Percentiles rank a stretch among this genome's conserved stretches.
These are phyloP conservation scores for Trypanosomatidae sp. DNA, from an alignment of 208 protist species.

Conservation along the genomic window DNA sequence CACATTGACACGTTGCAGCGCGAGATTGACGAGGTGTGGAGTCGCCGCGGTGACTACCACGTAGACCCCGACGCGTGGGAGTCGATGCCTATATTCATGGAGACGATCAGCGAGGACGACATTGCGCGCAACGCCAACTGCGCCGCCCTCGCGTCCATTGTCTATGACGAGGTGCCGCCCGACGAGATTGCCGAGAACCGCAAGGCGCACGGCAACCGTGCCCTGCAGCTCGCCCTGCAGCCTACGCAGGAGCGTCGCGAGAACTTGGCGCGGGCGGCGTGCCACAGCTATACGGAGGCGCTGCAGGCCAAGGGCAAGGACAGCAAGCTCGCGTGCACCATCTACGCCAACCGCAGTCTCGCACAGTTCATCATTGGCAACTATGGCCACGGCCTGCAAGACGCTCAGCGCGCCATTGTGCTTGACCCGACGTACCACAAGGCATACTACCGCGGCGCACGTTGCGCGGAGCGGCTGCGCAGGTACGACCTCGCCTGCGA, in stretches of 20 bases:
- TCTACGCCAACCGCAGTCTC: slow-evolving; percentile 78
- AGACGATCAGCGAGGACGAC: slow-evolving; percentile 72
- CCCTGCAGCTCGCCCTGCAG: slow-evolving; percentile 62
- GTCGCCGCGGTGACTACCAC: slow-evolving; percentile 66
- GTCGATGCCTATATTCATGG: slow-evolving; percentile 84
- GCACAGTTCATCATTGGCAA: slow-evolving; percentile 83
- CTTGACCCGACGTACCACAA: slow-evolving; percentile 72
- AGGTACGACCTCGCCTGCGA: slow-evolving; percentile 65
- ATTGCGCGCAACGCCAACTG: slow-evolving; percentile 62
- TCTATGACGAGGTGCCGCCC: slow-evolving; percentile 74
- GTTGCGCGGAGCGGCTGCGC: slow-evolving; percentile 44
- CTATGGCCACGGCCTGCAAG: slow-evolving; percentile 72
- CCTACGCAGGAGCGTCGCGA: slow-evolving; percentile 55
- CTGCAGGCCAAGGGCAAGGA: slow-evolving; percentile 72
- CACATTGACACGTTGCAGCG: slow-evolving; percentile 63
- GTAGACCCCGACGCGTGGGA: slow-evolving; percentile 80
- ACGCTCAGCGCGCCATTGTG: slow-evolving; percentile 69
- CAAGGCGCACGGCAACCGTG: slow-evolving; percentile 77
- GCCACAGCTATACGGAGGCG: slow-evolving; percentile 76
- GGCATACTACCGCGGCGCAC: slow-evolving; percentile 77
- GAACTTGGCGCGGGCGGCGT: slow-evolving; percentile 68
- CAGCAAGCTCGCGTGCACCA: slow-evolving; percentile 29
- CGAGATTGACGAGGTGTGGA: slow-evolving; percentile 85
- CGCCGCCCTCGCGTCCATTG: slow-evolving; percentile 63
- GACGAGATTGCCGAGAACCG: slow-evolving; percentile 77